Conservation (phyloP, 2,329 filamentous ascomycete species). For the Neodidymelliopsis sp. region DNA sequence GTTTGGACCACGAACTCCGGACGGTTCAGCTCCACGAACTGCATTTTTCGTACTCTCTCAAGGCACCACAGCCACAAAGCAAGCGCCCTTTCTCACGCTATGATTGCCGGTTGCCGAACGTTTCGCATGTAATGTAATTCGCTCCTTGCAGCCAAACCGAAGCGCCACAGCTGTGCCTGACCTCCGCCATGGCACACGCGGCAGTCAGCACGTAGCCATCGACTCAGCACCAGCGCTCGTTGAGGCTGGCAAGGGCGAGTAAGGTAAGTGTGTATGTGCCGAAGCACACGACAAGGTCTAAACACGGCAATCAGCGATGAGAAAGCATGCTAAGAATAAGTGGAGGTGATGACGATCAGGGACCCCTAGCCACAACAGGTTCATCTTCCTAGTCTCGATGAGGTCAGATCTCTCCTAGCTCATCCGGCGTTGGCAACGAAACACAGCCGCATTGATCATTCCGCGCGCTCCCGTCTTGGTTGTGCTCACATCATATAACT, state of each 20-base stretch:
- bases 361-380: slow-evolving; percentile 15
- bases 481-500: slow-evolving; percentile 17
- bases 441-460: slow-evolving; percentile 18
- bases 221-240: neutral
- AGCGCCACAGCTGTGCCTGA: slow-evolving; percentile 2
- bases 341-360: slow-evolving; percentile 18
- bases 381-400: slow-evolving; percentile 15
- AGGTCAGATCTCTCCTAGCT: slow-evolving; percentile 22
- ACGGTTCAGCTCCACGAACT: slow-evolving; percentile 5
- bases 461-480: slow-evolving; percentile 11
- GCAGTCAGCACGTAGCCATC: neutral
- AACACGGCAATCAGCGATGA: slow-evolving; percentile 10
- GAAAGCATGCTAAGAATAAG: slow-evolving; percentile 10
- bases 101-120: slow-evolving; percentile 13
- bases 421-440: slow-evolving; percentile 18
- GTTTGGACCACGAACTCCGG: neutral
- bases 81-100: slow-evolving; percentile 9
- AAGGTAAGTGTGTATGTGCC: neutral
- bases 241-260: slow-evolving; percentile 1
- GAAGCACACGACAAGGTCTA: slow-evolving; percentile 1
- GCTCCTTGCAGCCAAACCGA: slow-evolving; percentile 10
- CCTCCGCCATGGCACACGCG: neutral
- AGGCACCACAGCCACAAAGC: slow-evolving; percentile 9
- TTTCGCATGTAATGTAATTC: slow-evolving; percentile 15
- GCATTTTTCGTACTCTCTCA: slow-evolving; percentile 9